Base-by-base conservation (phyloP, 192 early-diverging fungal species). In the Coemansia sp. region DNA sequence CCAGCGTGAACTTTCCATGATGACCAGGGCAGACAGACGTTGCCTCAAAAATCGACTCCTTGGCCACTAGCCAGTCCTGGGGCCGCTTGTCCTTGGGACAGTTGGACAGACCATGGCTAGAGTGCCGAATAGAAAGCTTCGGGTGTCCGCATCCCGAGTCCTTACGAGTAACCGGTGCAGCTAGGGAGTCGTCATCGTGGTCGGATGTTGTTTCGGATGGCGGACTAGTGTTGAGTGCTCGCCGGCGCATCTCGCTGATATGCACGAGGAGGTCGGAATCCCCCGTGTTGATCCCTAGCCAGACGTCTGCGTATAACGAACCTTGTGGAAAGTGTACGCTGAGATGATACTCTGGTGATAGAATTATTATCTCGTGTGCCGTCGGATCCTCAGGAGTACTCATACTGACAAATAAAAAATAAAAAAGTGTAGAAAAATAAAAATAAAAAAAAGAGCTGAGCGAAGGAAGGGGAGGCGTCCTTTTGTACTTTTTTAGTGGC, bases 291-390 rank as follows among this genome's bases (percentile, higher is more conserved):
- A 77, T 82, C 38, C 80, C 80, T 31, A 82, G 72, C 80, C 80
- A 82, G 18, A 82, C 80, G n/a, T 82, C 75, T 11, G 72, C 80
- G 46, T 82, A 82, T 34, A 82, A 49, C 69, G 75, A 77, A 75
- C 80, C 72, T 43, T 77, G 80, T 57, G 80, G 80, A 57, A 68
- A 82, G 67, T 82, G 80, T 2, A 82, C 70, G 75, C 80, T 83
- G 47, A 83, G 73, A 54, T 83, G 80, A 72, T 83, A 78, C 24
- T 47, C 12, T 22, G 72, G 66, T 55, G 80, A 75, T 47, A 83
- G 59, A n/a, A 83, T 64, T 41, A 83, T 72, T 42, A 83, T 83
- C 72, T 83, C 80, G 67, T 83, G 80, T 20, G 80, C 80, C 47
- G 73, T 83, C 13, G 73, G 73, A 63, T 83, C 76, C 67, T 77